Evolutionary conservation across 768 basidiomycete genomes (phyloP), one percentile per base, ranked within the genome.

Genomic region (Cyathus striatus): DNA sequence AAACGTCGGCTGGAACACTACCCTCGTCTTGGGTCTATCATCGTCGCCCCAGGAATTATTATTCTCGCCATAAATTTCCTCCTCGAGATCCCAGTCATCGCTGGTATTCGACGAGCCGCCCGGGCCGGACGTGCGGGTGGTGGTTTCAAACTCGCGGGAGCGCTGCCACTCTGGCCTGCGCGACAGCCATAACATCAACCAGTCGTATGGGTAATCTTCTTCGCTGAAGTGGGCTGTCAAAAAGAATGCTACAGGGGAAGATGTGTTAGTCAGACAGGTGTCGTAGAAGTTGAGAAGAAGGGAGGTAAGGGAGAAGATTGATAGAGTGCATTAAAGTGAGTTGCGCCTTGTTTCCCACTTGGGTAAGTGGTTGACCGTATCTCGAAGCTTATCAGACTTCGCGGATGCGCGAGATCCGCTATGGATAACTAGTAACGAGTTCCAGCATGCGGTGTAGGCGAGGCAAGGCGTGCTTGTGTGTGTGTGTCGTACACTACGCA

Each of bases 181-280:
- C 33, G 86, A 86, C 38, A 91, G 78, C 88, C 88, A 91, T 23
- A 90, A 74, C 86, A 90, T 90, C 41, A 91, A 74, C 88, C 88
- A 91, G 64, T 91, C 88, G 52, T 90, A 91, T 3, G 88, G 89
- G 49, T 86, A 86, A 57, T 91, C 89, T 62, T 91, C 89, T 65
- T 91, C 89, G 50, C 81, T 85, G 69, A 91, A 91, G 63, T 90
- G 86, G 6, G 89, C 89, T 13, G 89, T 91, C 40, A 91, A 78
- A 79, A 90, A 91, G 74, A 86, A 86, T 0, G 84, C 83, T 85
- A 59, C 10, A 54, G 50, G 51, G 48, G 48, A 47, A 45, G 51
- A 40, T 10, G 40, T 24, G 46, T 45, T 38, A 60, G 49, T 46
- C 44, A 50, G 51, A 51, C 41, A 46, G 27, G 44, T 38, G 42